Conservation (phyloP, 2,329 filamentous ascomycete genomes). For the Amesomyces nigricolor region DNA sequence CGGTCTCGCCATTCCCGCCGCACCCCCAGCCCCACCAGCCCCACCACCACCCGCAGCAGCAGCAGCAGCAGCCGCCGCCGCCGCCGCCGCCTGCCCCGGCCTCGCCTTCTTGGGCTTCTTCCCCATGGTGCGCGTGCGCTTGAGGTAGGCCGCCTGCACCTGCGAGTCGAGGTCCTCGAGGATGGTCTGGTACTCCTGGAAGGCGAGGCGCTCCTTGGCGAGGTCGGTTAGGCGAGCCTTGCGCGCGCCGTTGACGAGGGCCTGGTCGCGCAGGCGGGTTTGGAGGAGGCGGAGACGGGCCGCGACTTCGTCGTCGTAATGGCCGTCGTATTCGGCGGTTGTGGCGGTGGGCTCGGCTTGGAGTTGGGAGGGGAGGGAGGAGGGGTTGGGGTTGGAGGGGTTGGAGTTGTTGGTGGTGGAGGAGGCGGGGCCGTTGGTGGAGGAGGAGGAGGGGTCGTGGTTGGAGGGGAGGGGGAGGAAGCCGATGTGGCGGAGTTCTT, state of each 20-base stretch:
- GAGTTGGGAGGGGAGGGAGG: background rate
- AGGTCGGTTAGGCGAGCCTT: constrained; percentile 83
- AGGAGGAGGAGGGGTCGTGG: constrained; percentile 18
- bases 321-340: constrained; percentile 72
- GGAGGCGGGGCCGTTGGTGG: background rate
- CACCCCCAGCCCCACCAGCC: constrained; percentile 40
- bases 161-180: constrained; percentile 93
- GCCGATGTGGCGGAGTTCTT: constrained; percentile 85
- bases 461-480: constrained; percentile 56
- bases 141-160: constrained; percentile 90
- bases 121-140: constrained; percentile 88
- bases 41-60: constrained; percentile 47
- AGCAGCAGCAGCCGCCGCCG: constrained; percentile 31
- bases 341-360: constrained; percentile 24
- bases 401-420: background rate
- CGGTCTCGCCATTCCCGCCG: constrained; percentile 59
- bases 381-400: background rate
- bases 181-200: constrained; percentile 95
- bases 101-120: constrained; percentile 89
- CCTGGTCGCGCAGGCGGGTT: constrained; percentile 71
- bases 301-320: constrained; percentile 91
- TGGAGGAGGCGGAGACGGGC: constrained; percentile 84
- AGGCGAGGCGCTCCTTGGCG: constrained; percentile 86
- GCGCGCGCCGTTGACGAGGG: constrained; percentile 82
- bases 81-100: constrained; percentile 50